Base-by-base conservation (phyloP, 2,329 filamentous ascomycete species). In the Diaporthe australafricana region DNA sequence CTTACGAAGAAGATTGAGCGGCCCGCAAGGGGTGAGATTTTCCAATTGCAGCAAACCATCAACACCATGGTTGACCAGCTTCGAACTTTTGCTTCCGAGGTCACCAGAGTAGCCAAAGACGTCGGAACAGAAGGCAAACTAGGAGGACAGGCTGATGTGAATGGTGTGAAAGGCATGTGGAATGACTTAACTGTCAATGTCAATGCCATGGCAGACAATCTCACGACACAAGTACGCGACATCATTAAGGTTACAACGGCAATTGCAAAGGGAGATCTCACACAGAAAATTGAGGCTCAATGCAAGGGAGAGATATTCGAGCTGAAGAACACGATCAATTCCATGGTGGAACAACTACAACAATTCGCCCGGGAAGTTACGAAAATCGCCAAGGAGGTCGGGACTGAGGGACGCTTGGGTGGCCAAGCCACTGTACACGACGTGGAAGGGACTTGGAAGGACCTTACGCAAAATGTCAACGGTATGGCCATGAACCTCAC, bases 401-500 rank as follows among this genome's bases (percentile, higher is more conserved):
- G 96, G 73, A 98, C 96, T 1, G 96, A 99, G 82, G 96, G 96
- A 77, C 91, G 95, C 74, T 89, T 99, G 20, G 96, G 96, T 80
- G 96, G 96, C 12, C 96, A 99, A 82, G 96, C 96, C 62, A 96
- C 95, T 25, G 94, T 98, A 8, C 96, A 98, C 79, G 96, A 98
- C 80, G 96, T 98, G 40, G 94, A 98, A 83, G 96, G 96, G 75
- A 98, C 97, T 66, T 98, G 96, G 96, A 94, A 95, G 79, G 95
- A 98, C 81, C 87, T 99, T 74, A 99, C 96, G 3, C 93, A 96
- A 79, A 95, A 95, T 75, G 96, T 99, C 83, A 99, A 99, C 83
- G 93, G 95, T 77, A 98, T 99, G 96, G 96, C 96, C 80, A 97
- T 96, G 88, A 99, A 98, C 81, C 86, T 99, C 77, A 98, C 96